Evolutionary conservation across 1,284 basidiomycete genomes (phyloP), one percentile per base, ranked within the genome.

Genomic region (Sporisorium exsertum): DNA sequence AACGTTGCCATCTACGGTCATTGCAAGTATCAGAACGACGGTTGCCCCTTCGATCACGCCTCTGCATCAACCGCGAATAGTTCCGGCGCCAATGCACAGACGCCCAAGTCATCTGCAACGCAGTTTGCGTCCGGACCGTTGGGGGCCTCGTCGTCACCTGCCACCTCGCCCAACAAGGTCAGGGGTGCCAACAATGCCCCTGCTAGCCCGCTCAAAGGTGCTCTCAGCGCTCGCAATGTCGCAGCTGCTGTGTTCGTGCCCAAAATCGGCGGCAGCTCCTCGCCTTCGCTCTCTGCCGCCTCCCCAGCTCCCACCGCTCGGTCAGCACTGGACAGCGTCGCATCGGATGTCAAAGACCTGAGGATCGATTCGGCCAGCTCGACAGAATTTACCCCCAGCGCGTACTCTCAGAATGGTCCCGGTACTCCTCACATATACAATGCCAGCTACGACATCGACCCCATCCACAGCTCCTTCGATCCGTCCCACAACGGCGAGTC

Each of bases 201-300:
- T 6, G 56, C 77, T 5, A 70, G 73, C 45, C 72, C 77, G 15
- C 58, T 66, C 53, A 77, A 73, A 50, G 74, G 67, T 18, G 76
- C 69, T 2, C 74, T 82, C 42, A 77, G 77, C 51, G 78, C 73
- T 29, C 70, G 78, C 26, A 77, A 79, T 16, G 81, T 79, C 5
- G 73, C 72, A 29, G 80, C 80, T 12, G 76, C 80, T 29, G 81
- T 81, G 22, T 82, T 82, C 47, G 79, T 82, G 8, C 81, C 81
- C 40, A 82, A 82, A 64, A 51, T 56, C 43, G 59, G 67, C 29
- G 67, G 69, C 3, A 49, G 70, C 47, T 73, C 77, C 15, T 66
- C 70, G 27, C 70, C 64, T 26, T 62, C 72, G 18, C 46, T 64
- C 32, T 62, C 69, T 1, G 58, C 65, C 2, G 43, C 68, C 10